Conservation (phyloP, 176 grass and related monocot genomes). For the Pharus latifolius region DNA sequence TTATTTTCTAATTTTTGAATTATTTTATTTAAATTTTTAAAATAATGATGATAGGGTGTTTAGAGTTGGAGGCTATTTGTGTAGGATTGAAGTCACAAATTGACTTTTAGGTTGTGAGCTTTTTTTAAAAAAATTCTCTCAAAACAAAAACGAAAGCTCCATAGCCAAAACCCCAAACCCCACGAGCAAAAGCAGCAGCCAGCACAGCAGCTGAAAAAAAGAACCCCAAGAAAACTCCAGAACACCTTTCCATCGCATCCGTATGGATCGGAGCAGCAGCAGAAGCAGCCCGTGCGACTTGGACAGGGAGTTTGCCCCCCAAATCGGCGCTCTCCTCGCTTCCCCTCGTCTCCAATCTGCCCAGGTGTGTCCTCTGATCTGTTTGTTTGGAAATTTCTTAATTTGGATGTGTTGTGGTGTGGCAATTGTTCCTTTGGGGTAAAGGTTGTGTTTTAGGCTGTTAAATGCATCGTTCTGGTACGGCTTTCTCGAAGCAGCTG, state of each 20-base stretch:
- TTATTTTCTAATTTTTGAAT: no score
- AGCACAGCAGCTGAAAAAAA: background rate
- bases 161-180: no score
- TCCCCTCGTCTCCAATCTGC: slow-evolving; percentile 40
- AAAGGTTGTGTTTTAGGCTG: background rate
- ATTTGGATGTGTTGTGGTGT: background rate
- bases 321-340: slow-evolving; percentile 63
- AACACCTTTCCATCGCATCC: background rate
- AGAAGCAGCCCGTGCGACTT: slow-evolving; percentile 36
- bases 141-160: no score
- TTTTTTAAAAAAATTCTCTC: no score
- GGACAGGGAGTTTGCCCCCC: slow-evolving; percentile 54
- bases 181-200: no score
- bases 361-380: slow-evolving; percentile 6
- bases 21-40: no score
- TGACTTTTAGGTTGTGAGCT: no score
- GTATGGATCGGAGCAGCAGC: slow-evolving; percentile 12
- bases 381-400: background rate
- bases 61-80: no score
- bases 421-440: background rate
- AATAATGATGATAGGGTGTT: no score
- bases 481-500: background rate
- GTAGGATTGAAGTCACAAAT: no score
- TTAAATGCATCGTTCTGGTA: background rate
- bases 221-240: background rate